Percentiles rank a stretch among this genome's conserved stretches.
These are phyloP conservation scores for Aureoboletus auriporus DNA, from an alignment of 768 basidiomycete genomes.

Conservation along the genomic window DNA sequence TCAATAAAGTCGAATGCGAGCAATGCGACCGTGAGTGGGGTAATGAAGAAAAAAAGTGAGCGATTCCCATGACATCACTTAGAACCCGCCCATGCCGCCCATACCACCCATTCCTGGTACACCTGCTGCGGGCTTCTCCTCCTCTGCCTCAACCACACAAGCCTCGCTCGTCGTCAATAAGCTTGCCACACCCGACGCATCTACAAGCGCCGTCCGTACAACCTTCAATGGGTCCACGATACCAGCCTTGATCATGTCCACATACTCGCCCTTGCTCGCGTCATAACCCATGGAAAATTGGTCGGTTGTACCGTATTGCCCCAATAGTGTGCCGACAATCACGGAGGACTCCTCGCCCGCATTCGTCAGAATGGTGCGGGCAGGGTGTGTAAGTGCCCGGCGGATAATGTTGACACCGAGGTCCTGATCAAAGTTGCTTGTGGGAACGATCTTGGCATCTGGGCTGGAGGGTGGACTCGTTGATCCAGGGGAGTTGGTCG, in stretches of 20 bases:
- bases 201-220: slow-evolving; percentile 87
- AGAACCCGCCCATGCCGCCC: slow-evolving; percentile 53
- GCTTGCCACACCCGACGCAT: slow-evolving; percentile 91
- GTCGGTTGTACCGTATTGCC: slow-evolving; percentile 64
- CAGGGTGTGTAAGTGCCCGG: slow-evolving; percentile 77
- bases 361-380: slow-evolving; percentile 86
- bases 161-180: slow-evolving; percentile 91
- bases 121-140: slow-evolving; percentile 55
- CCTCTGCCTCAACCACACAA: slow-evolving; percentile 88
- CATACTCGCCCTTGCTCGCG: slow-evolving; percentile 86
- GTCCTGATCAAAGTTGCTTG: slow-evolving; percentile 94
- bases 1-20: neutral
- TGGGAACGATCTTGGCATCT: slow-evolving; percentile 65
- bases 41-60: slow-evolving; percentile 5
- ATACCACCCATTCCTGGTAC: slow-evolving; percentile 62
- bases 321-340: slow-evolving; percentile 82
- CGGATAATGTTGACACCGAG: slow-evolving; percentile 93
- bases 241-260: slow-evolving; percentile 91
- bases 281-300: slow-evolving; percentile 89
- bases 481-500: slow-evolving; percentile 47
- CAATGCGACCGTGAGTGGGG: slow-evolving; percentile 5
- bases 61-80: slow-evolving; percentile 8
- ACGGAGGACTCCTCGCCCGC: slow-evolving; percentile 94
- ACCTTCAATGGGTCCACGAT: slow-evolving; percentile 98
- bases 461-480: slow-evolving; percentile 46